Evolutionary conservation across 1,284 basidiomycete species (phyloP), one percentile per base, ranked within the genome.

Genomic region (Taiwanofungus camphoratus): DNA sequence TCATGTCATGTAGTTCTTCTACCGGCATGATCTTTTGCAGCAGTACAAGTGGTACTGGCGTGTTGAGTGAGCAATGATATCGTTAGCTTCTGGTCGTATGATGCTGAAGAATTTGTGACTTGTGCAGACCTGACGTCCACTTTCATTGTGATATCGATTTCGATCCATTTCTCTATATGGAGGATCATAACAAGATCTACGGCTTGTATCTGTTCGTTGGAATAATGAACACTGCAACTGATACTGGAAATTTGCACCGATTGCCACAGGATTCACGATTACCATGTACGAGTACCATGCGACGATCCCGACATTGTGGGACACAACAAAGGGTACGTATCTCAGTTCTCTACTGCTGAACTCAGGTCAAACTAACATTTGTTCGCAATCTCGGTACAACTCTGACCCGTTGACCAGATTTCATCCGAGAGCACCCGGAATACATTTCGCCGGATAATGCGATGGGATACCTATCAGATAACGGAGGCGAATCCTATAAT

Each of bases 101-200:
- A 15, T n/a, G 35, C 15, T 18, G 36, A 9, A 5, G 20, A 13
- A 16, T 18, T 13, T 6, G n/a, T 33, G 5, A 33, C 31, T n/a
- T n/a, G 5, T 15, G 5, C 24, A 79, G 76, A 48, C 87, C 87
- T 0, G 72, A 74, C 41, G 78, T 88, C 46, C 77, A 82, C 58
- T 85, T 82, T 63, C 78, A 79, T 63, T 91, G 87, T 58, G 78
- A 89, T 52, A 60, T 87, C 38, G 68, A 74, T 35, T 77, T 76
- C 50, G 87, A 91, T 52, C 87, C 87, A 0, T 90, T 90, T 69
- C 48, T 79, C 2, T 79, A 74, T 59, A 86, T 91, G 86, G 71
- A 84, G 55, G 72, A 85, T 26, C 67, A 87, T 53, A 73, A 82
- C 49, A 89, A 89, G 59, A 66, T 76, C 5, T 86, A 85, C 50